These are phyloP conservation scores for Lolium perenne DNA, from an alignment of 176 grass and related monocot genomes.

Conservation along the genomic window DNA sequence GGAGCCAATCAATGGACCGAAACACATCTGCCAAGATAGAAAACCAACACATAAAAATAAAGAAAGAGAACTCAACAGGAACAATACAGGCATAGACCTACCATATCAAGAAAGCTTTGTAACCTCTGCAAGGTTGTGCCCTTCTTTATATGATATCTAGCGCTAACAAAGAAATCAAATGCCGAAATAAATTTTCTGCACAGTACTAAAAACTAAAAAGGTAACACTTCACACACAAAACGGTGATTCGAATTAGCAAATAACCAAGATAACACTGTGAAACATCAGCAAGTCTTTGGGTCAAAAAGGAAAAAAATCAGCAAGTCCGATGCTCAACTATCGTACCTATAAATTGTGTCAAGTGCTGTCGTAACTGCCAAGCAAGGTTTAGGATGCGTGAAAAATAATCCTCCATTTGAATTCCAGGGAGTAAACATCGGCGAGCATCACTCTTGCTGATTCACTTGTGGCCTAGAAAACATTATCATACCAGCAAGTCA, in stretches of 20 bases:
- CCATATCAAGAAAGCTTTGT: background rate
- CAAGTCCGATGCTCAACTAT: background rate
- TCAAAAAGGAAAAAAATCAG: background rate
- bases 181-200: background rate
- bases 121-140: background rate
- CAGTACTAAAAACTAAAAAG: slow-evolving; percentile 9
- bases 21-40: slow-evolving; percentile 51
- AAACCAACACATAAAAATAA: background rate
- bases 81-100: background rate
- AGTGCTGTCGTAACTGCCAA: slow-evolving; percentile 60
- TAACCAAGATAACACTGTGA: background rate
- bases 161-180: background rate
- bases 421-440: slow-evolving; percentile 20
- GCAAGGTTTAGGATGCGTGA: slow-evolving; percentile 55
- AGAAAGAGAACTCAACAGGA: background rate
- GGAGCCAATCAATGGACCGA: slow-evolving; percentile 47
- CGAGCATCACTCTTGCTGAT: slow-evolving; percentile 24
- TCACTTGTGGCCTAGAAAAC: slow-evolving; percentile 42
- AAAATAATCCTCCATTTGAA: slow-evolving; percentile 75
- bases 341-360: slow-evolving; percentile 74
- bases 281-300: background rate
- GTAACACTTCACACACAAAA: background rate
- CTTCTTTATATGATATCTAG: background rate
- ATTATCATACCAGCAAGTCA: slow-evolving; percentile 20
- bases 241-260: background rate